Conservation (phyloP, 2,329 filamentous ascomycete genomes). For the Dendrostoma leiphaemia region DNA sequence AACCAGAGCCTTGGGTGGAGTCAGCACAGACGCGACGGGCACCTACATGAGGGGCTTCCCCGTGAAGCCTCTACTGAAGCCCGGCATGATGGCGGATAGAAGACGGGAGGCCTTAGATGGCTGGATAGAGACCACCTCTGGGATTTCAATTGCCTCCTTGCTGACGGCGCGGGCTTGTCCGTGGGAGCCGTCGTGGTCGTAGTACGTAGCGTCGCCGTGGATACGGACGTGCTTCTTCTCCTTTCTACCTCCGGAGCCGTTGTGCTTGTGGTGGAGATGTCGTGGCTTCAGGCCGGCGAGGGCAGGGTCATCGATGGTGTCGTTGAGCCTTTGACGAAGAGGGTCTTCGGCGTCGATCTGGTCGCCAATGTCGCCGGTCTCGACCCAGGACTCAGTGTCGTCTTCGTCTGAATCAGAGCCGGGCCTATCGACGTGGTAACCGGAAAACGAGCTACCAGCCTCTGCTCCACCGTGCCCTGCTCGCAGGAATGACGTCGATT, state of each 20-base stretch:
- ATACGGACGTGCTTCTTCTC: constrained; percentile 70
- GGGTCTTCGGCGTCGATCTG: constrained; percentile 85
- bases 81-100: constrained; percentile 83
- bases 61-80: constrained; percentile 81
- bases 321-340: constrained; percentile 66
- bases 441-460: constrained; percentile 40
- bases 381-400: constrained; percentile 66
- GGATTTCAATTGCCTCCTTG: constrained; percentile 82
- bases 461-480: constrained; percentile 22
- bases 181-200: constrained; percentile 24
- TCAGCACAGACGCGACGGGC: constrained; percentile 2
- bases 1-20: not conserved
- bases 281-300: constrained; percentile 50
- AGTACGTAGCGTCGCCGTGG: constrained; percentile 32
- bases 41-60: constrained; percentile 88
- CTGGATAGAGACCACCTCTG: constrained; percentile 60
- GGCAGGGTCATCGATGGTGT: constrained; percentile 63
- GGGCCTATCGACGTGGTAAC: constrained; percentile 43
- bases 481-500: constrained; percentile 46
- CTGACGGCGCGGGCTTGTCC: constrained; percentile 44
- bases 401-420: constrained; percentile 65
- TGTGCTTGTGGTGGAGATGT: constrained; percentile 35
- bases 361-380: constrained; percentile 92
- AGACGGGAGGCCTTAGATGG: constrained; percentile 67
- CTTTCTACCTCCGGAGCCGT: constrained; percentile 22